Conservation (phyloP, 2,329 filamentous ascomycete genomes). For the Botrytis deweyae region DNA sequence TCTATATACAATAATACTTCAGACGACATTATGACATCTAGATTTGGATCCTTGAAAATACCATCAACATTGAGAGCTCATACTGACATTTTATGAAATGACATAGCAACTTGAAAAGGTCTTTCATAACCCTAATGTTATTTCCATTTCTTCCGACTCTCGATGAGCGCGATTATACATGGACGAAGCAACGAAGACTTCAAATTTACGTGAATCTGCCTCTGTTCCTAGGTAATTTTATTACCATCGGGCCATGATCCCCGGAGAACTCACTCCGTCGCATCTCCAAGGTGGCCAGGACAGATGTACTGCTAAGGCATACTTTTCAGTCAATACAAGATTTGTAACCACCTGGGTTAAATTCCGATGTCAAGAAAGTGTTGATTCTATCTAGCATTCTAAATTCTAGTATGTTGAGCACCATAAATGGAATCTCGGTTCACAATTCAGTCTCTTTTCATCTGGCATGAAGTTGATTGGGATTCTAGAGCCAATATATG, state of each 20-base stretch:
- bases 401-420: not conserved
- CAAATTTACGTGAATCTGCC: not conserved
- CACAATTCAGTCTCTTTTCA: not conserved
- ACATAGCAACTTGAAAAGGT: not conserved
- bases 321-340: not conserved
- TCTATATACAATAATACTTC: not conserved
- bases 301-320: not conserved
- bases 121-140: too few species aligned
- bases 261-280: not conserved
- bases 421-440: not conserved
- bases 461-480: not conserved
- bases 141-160: not conserved
- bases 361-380: not conserved
- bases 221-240: not conserved
- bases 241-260: rapidly evolving
- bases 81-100: not conserved
- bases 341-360: not conserved
- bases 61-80: not conserved
- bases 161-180: not conserved
- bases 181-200: not conserved
- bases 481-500: not conserved
- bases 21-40: rapidly evolving
- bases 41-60: not conserved
- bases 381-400: not conserved
- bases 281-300: not conserved